Evolutionary conservation across 2,329 filamentous ascomycete species (phyloP).

Genomic region (Alternaria sp.): DNA sequence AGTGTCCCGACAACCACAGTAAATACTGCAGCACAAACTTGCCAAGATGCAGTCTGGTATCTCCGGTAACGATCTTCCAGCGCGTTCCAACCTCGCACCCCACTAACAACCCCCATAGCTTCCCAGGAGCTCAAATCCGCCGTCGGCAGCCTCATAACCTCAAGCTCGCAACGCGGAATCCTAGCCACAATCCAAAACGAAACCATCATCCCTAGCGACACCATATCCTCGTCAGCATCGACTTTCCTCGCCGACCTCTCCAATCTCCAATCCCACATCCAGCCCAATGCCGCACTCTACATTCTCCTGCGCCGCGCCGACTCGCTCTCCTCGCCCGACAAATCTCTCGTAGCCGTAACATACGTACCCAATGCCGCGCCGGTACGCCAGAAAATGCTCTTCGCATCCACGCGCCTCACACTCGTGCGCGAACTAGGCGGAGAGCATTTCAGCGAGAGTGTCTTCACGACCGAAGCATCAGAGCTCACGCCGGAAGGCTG

Average conservation of each 20-base stretch:
- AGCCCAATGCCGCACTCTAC: conserved; percentile 72
- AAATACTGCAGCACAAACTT: not conserved
- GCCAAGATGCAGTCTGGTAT: conserved; percentile 78
- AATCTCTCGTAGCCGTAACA: conserved; percentile 68
- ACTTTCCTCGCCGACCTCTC: conserved; percentile 70
- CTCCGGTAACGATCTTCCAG: conserved; percentile 60
- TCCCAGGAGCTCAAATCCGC: conserved; percentile 77
- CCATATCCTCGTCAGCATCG: conserved; percentile 58
- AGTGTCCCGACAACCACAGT: not conserved
- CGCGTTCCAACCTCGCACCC: not conserved
- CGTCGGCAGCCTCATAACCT: conserved; percentile 72
- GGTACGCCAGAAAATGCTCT: conserved; percentile 86
- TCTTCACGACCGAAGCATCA: conserved; percentile 72
- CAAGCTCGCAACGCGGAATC: conserved; percentile 69
- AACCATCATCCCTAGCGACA: conserved; percentile 66
- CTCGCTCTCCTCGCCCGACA: conserved; percentile 47
- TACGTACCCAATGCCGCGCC: conserved; percentile 81
- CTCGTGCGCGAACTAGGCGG: conserved; percentile 77
- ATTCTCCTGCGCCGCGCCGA: conserved; percentile 74
- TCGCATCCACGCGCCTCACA: conserved; percentile 77
- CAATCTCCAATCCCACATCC: conserved; percentile 67
- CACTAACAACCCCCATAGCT: conserved; percentile 52
- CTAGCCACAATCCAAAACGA: conserved; percentile 73
- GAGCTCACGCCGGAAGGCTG: conserved; percentile 76
- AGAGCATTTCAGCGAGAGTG: conserved; percentile 77